Percentiles rank a stretch among this genome's conserved stretches.
These are phyloP conservation scores for Trichoderma guizhouense DNA, from an alignment of 2,329 filamentous ascomycete genomes.

Conservation along the genomic window DNA sequence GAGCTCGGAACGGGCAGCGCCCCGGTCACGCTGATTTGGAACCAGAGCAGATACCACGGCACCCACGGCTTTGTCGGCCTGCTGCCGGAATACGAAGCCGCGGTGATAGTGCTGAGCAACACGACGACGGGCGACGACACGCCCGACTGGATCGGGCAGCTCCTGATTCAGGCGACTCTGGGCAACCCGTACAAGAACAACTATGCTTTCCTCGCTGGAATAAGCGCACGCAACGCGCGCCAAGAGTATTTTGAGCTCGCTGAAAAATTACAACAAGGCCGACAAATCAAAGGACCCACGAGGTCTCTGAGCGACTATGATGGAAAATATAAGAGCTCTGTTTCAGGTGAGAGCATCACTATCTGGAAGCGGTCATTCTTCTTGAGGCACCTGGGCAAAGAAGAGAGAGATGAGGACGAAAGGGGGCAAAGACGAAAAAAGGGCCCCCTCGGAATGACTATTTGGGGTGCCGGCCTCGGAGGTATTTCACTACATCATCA, in stretches of 20 bases:
- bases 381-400: not conserved
- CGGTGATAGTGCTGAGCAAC: slow-evolving; percentile 20
- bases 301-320: not conserved
- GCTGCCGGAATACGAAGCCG: slow-evolving; percentile 18
- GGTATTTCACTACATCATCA: not conserved
- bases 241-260: not conserved
- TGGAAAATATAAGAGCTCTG: not conserved
- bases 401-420: not conserved
- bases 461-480: not conserved
- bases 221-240: not conserved
- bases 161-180: slow-evolving; percentile 9
- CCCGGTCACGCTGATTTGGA: not conserved
- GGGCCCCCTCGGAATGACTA: not conserved
- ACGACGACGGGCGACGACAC: slow-evolving; percentile 16
- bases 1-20: not conserved
- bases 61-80: slow-evolving; percentile 9
- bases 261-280: not conserved
- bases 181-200: not conserved
- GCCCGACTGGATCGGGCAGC: slow-evolving; percentile 19
- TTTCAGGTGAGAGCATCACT: not conserved
- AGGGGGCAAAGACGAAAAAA: not conserved
- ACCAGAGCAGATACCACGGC: not conserved
- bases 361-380: not conserved
- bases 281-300: not conserved
- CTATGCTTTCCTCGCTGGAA: not conserved